Evolutionary conservation across 2,329 filamentous ascomycete species (phyloP).

Genomic region (Thielaviopsis cerberus): DNA sequence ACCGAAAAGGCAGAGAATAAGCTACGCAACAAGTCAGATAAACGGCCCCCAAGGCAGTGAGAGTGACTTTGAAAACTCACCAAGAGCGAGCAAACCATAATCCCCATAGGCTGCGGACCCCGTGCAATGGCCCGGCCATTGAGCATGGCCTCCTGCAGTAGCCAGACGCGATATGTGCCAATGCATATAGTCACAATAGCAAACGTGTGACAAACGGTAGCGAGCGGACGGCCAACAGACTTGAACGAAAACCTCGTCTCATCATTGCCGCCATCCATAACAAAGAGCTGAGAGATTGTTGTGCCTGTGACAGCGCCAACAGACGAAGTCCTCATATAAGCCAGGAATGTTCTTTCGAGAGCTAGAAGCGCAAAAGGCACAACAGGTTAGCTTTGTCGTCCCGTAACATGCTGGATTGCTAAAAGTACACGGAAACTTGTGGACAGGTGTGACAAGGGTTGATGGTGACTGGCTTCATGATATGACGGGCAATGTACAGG

Average conservation of each 20-base stretch:
- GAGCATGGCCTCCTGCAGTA: conserved; percentile 18
- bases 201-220: conserved; percentile 22
- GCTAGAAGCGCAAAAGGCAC: conserved; percentile 27
- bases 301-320: conserved; percentile 50
- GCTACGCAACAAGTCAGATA: background rate
- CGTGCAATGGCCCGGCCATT: conserved; percentile 18
- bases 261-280: conserved; percentile 22
- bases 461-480: background rate
- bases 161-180: conserved; percentile 18
- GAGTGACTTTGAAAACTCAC: background rate
- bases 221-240: conserved; percentile 40
- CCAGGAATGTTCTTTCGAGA: conserved; percentile 56
- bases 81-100: background rate
- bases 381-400: background rate
- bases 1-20: background rate
- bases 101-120: conserved; percentile 12
- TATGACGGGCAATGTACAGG: background rate
- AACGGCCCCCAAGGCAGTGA: background rate
- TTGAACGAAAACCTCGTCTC: conserved; percentile 35
- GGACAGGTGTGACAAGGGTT: background rate
- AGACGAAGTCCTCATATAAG: conserved; percentile 52
- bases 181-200: conserved; percentile 21
- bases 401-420: background rate
- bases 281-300: conserved; percentile 48
- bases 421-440: background rate